These are phyloP conservation scores for Suhomyces emberorum DNA, from an alignment of 805 yeast species.

Conservation along the genomic window DNA sequence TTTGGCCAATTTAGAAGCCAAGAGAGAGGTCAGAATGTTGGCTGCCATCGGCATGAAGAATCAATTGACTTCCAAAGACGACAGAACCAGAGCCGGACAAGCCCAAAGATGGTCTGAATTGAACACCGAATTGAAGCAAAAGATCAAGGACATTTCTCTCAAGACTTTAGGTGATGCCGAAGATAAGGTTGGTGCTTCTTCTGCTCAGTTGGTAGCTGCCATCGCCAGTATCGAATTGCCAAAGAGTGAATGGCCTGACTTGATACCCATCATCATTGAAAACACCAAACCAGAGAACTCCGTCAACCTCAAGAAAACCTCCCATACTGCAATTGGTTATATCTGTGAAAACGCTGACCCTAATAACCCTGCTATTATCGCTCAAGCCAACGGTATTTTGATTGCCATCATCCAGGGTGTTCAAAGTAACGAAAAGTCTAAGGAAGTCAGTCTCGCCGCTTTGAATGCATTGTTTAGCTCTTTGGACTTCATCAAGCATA, in stretches of 20 bases:
- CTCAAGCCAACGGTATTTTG: slow-evolving; percentile 87
- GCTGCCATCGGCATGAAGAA: slow-evolving; percentile 89
- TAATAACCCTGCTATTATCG: slow-evolving; percentile 64
- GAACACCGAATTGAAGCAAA: slow-evolving; percentile 50
- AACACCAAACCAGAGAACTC: slow-evolving; percentile 80
- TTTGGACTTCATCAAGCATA: slow-evolving; percentile 79
- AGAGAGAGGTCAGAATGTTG: slow-evolving; percentile 82
- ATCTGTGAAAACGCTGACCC: slow-evolving; percentile 96
- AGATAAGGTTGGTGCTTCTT: slow-evolving; percentile 78
- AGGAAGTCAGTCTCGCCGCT: slow-evolving; percentile 81
- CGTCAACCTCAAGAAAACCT: slow-evolving; percentile 78
- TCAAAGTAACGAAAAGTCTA: slow-evolving; percentile 72
- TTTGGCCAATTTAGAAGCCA: slow-evolving; percentile 60
- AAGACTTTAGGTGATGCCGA: slow-evolving; percentile 60
- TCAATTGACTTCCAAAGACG: slow-evolving; percentile 80
- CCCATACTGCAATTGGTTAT: slow-evolving; percentile 87
- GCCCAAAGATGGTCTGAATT: slow-evolving; percentile 73
- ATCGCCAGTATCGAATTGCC: slow-evolving; percentile 96
- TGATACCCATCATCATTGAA: slow-evolving; percentile 79
- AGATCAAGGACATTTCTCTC: slow-evolving; percentile 61
- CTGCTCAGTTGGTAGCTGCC: slow-evolving; percentile 94
- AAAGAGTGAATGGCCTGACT: slow-evolving; percentile 79
- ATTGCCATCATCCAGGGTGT: slow-evolving; percentile 98
- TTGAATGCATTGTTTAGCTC: slow-evolving; percentile 89
- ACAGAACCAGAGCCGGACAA: slow-evolving; percentile 52